Conservation (phyloP, 192 early-diverging fungal genomes). For the Funneliformis geosporum region DNA sequence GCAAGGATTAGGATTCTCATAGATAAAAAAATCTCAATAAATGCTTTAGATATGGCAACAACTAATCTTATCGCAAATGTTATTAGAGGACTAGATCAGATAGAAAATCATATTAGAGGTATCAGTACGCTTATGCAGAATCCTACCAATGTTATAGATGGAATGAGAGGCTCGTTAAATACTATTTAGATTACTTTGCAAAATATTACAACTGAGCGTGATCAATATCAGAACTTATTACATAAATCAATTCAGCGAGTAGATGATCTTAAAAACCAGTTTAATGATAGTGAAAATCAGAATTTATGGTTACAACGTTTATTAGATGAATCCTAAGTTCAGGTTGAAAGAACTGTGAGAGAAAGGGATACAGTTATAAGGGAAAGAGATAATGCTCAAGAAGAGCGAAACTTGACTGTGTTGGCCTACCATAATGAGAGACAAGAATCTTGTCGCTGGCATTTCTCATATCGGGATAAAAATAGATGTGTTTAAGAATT, state of each 20-base stretch:
- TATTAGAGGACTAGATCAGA: background rate
- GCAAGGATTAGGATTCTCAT: background rate
- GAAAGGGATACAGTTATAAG: too few relatives aligned
- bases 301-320: too few relatives aligned
- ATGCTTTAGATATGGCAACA: background rate
- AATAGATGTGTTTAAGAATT: too few relatives aligned
- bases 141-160: slow-evolving; percentile 6
- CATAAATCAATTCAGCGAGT: background rate
- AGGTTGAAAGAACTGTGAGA: too few relatives aligned
- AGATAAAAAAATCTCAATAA: background rate
- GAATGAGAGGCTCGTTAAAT: slow-evolving; percentile 5
- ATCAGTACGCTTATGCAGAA: background rate
- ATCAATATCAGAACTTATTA: background rate
- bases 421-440: too few relatives aligned
- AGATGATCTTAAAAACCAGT: background rate
- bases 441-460: too few relatives aligned
- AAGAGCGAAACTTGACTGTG: too few relatives aligned
- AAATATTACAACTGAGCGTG: background rate
- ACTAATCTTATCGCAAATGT: background rate
- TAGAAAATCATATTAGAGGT: background rate
- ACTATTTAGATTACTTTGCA: background rate
- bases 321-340: too few relatives aligned
- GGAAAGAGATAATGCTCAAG: too few relatives aligned
- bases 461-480: too few relatives aligned
- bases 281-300: too few relatives aligned